These are phyloP conservation scores for Bassia scoparia DNA, from an alignment of 148 eudicot genomes.

Conservation along the genomic window DNA sequence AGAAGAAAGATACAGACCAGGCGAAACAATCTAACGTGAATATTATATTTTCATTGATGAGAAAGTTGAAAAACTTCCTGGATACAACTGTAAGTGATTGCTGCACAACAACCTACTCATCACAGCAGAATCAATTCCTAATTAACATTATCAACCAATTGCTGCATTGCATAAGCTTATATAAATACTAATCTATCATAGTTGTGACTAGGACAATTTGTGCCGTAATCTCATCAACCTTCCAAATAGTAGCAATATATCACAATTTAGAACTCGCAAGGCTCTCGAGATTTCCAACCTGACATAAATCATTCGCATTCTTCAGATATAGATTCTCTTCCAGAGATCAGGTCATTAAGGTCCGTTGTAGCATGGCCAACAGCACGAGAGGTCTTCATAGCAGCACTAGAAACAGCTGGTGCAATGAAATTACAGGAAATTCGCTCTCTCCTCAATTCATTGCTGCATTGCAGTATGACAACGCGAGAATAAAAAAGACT, in stretches of 20 bases:
- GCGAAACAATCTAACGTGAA: not conserved
- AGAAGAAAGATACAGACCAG: not conserved
- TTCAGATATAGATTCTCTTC: conserved; percentile 39
- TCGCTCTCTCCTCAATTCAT: conserved; percentile 89
- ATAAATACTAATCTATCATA: too few relatives aligned
- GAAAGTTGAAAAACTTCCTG: not conserved
- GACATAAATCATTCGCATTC: conserved; percentile 35
- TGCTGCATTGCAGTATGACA: conserved; percentile 56
- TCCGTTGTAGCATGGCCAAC: conserved; percentile 65
- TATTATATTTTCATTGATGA: not conserved
- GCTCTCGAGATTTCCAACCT: conserved; percentile 24
- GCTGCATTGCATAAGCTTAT: too few relatives aligned
- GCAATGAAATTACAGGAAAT: conserved; percentile 65
- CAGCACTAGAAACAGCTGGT: conserved; percentile 82
- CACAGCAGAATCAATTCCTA: conserved; percentile 8
- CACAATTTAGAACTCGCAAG: not conserved
- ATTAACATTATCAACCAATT: not conserved
- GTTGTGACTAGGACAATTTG: conserved; percentile 5
- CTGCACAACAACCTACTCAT: conserved; percentile 4
- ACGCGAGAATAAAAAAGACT: conserved; percentile 4
- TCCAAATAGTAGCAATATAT: not conserved
- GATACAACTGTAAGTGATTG: conserved; percentile 4
- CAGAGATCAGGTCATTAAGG: conserved; percentile 52
- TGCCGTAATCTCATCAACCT: not conserved
- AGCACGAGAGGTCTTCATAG: conserved; percentile 72